Evolutionary conservation across 2,329 filamentous ascomycete species (phyloP).

Genomic region (Dactylonectria estremocensis): DNA sequence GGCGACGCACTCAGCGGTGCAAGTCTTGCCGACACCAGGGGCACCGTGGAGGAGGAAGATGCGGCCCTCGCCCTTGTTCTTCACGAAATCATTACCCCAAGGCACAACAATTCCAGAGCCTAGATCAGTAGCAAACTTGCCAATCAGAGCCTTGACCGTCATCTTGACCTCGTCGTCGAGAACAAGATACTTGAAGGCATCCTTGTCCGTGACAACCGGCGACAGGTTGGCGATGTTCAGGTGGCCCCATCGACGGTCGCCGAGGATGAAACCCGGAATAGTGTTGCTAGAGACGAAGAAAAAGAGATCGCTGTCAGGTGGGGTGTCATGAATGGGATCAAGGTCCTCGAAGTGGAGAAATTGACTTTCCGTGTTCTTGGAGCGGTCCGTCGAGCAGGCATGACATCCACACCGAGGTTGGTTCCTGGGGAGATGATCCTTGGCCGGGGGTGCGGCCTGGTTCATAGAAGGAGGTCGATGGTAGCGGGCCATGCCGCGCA

Average conservation of each 20-base stretch:
- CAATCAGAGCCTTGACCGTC: constrained; percentile 63
- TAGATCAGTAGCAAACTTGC: constrained; percentile 59
- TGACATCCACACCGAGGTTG: constrained; percentile 60
- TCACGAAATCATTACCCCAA: constrained; percentile 64
- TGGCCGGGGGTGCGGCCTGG: constrained; percentile 35
- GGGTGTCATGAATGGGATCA: constrained; percentile 53
- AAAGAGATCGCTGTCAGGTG: constrained; percentile 61
- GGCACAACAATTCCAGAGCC: constrained; percentile 57
- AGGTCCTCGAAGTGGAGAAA: constrained; percentile 60
- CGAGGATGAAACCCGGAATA: constrained; percentile 64
- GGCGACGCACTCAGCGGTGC: constrained; percentile 69
- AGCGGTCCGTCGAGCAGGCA: constrained; percentile 50
- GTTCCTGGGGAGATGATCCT: constrained; percentile 59
- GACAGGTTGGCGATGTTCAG: constrained; percentile 58
- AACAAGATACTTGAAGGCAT: constrained; percentile 66
- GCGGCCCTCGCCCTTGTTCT: constrained; percentile 65
- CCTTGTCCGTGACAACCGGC: constrained; percentile 60
- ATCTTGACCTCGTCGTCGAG: constrained; percentile 64
- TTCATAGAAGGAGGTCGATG: constrained; percentile 30
- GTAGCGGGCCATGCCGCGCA: constrained; percentile 34
- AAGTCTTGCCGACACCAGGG: constrained; percentile 71
- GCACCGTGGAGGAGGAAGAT: constrained; percentile 68
- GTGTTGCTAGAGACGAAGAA: constrained; percentile 60
- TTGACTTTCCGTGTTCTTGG: constrained; percentile 46
- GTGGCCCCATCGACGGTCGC: constrained; percentile 62